Conservation (phyloP, 371 early-diverging fungal species). For the Mucor sp. region DNA sequence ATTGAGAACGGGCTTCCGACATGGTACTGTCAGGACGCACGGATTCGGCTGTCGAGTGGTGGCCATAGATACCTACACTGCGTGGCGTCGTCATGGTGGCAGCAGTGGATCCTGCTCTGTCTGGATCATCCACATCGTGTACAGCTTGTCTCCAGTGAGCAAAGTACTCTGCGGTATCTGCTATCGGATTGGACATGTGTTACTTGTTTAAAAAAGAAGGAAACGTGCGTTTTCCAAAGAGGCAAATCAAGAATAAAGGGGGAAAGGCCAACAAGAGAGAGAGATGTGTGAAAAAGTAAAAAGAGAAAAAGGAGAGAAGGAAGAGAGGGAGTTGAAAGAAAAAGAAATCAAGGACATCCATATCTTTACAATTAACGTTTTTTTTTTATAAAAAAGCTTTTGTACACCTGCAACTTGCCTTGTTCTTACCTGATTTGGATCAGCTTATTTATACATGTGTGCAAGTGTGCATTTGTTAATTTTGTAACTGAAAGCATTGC, state of each 20-base stretch:
- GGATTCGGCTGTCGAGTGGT: not conserved
- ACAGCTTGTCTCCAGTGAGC: slow-evolving; percentile 15
- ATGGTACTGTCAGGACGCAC: not conserved
- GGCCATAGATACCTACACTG: not conserved
- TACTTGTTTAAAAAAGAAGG: not conserved
- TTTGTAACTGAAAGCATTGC: too few relatives aligned
- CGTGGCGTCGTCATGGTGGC: not conserved
- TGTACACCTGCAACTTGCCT: too few relatives aligned
- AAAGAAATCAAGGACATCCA: too few relatives aligned
- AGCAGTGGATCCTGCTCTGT: not conserved
- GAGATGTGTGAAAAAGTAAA: not conserved
- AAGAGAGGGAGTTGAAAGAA: too few relatives aligned
- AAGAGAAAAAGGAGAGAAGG: too few relatives aligned
- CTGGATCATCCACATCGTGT: slow-evolving; percentile 17
- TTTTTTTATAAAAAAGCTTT: too few relatives aligned
- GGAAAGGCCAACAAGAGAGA: too few relatives aligned
- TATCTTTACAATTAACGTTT: too few relatives aligned
- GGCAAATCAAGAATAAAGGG: not conserved
- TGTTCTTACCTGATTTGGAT: too few relatives aligned
- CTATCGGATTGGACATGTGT: slow-evolving; percentile 46
- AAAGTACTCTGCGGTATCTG: slow-evolving; percentile 47
- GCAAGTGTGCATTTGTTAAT: not conserved
- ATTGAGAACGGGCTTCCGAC: slow-evolving; percentile 16
- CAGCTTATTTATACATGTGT: not conserved
- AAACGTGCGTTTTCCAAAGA: not conserved